These are phyloP conservation scores for Mycena olivaceomarginata DNA, from an alignment of 768 basidiomycete species.

Conservation along the genomic window DNA sequence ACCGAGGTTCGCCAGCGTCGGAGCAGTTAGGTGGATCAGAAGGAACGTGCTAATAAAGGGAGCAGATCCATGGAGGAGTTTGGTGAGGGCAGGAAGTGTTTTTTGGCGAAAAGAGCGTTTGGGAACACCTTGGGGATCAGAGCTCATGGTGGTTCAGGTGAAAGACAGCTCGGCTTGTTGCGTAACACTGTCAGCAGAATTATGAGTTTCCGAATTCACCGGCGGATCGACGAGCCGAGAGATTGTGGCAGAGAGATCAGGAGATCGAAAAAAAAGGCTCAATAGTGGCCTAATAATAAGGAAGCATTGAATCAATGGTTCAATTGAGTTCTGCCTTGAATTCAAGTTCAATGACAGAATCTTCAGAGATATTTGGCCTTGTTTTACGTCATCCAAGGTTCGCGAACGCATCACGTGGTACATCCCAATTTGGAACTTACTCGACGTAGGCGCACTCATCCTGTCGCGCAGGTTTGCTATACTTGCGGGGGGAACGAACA, in stretches of 20 bases:
- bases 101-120: conserved; percentile 24
- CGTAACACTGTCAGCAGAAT: no score
- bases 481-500: not conserved
- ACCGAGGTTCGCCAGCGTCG: conserved; percentile 81
- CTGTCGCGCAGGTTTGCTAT: not conserved
- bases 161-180: not conserved
- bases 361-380: no score
- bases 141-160: conserved; percentile 20
- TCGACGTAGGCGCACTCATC: not conserved
- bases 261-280: no score
- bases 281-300: no score
- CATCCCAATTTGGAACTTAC: not conserved
- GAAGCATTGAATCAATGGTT: no score
- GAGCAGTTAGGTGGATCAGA: conserved; percentile 87
- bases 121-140: conserved; percentile 1
- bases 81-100: conserved; percentile 63
- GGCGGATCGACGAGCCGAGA: no score
- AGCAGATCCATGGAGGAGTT: conserved; percentile 78
- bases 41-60: conserved; percentile 89
- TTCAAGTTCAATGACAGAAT: no score
- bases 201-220: no score
- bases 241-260: no score
- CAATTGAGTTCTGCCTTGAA: no score
- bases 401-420: no score
- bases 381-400: no score